Evolutionary conservation across 73 alveolate species (phyloP).

Genomic region (Durusdinium trenchii): DNA sequence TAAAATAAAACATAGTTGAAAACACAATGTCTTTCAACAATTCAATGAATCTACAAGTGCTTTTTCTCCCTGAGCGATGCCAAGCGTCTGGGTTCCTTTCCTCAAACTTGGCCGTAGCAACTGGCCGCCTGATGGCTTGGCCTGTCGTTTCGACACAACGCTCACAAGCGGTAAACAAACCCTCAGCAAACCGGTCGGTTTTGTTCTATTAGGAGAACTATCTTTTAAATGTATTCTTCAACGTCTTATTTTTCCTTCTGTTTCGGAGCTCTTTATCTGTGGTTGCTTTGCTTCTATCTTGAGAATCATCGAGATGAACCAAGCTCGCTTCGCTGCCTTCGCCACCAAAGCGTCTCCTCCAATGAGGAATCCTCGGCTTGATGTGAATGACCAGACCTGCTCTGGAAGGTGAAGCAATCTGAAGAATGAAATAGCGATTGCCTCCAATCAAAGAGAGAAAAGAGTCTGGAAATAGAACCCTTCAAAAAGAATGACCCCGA

Average conservation of each 20-base stretch:
- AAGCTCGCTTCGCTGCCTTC: neutral
- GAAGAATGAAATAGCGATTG: too few relatives aligned
- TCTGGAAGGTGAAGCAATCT: too few relatives aligned
- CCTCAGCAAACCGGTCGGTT: neutral
- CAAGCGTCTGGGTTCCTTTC: neutral
- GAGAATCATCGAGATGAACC: neutral
- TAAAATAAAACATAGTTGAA: too few relatives aligned
- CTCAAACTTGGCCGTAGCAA: neutral
- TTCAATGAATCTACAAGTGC: neutral
- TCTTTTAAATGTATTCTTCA: too few relatives aligned
- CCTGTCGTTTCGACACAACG: neutral
- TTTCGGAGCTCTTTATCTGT: neutral
- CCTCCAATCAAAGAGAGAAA: too few relatives aligned
- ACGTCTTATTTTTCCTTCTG: too few relatives aligned
- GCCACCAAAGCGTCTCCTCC: conserved; percentile 10
- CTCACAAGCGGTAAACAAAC: neutral
- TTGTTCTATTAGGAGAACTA: too few relatives aligned
- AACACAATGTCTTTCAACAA: neutral
- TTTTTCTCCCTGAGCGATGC: neutral
- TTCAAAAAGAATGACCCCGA: too few relatives aligned
- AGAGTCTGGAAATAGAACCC: too few relatives aligned
- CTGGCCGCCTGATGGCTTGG: neutral
- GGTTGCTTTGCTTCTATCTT: neutral
- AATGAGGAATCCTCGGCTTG: conserved; percentile 7
- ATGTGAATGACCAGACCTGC: too few relatives aligned